phyloP scores from a whole-genome alignment of 2,329 filamentous ascomycete species.

The Pleomassaria siparia region DNA sequence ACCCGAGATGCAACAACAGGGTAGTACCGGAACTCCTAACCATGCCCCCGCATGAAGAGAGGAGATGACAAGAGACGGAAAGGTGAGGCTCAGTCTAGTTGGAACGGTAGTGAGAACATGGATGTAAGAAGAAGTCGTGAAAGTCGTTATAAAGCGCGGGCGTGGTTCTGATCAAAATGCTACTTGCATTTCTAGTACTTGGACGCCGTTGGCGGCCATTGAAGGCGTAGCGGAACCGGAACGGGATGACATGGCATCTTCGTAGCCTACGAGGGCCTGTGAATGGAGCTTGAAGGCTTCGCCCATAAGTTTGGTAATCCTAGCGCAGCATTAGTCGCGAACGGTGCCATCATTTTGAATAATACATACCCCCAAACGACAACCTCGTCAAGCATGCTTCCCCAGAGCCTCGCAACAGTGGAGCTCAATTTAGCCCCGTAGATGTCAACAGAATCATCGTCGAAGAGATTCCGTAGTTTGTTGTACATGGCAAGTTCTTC shows the following conservation, averaged over 20 bases:
- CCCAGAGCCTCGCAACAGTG: slow-evolving; percentile 94
- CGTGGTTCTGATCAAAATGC: slow-evolving; percentile 35
- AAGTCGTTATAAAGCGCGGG: slow-evolving; percentile 15
- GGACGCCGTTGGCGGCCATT: slow-evolving; percentile 44
- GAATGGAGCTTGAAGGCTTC: slow-evolving; percentile 97
- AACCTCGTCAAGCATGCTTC: slow-evolving; percentile 96
- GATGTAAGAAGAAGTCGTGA: slow-evolving; percentile 19
- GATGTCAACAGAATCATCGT: slow-evolving; percentile 82
- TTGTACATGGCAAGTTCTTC: slow-evolving; percentile 89
- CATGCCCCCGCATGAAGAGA: slow-evolving; percentile 34
- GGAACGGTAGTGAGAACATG: slow-evolving; percentile 21
- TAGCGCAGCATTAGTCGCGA: slow-evolving; percentile 53
- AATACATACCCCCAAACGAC: slow-evolving; percentile 96
- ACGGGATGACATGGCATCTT: slow-evolving; percentile 68
- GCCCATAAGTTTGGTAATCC: slow-evolving; percentile 93
- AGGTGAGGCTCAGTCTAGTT: slow-evolving; percentile 36
- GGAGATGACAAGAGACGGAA: slow-evolving; percentile 32
- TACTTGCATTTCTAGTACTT: slow-evolving; percentile 47
- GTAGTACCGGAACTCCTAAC: slow-evolving; percentile 31
- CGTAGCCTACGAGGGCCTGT: slow-evolving; percentile 90
- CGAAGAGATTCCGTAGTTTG: slow-evolving; percentile 86
- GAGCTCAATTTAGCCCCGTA: slow-evolving; percentile 86
- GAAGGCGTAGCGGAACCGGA: slow-evolving; percentile 46
- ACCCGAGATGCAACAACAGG: slow-evolving; percentile 20
- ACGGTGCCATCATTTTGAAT: background rate